Evolutionary conservation across 1,139 yeast genomes (phyloP).

Genomic region (Arxiozyma telluris): DNA sequence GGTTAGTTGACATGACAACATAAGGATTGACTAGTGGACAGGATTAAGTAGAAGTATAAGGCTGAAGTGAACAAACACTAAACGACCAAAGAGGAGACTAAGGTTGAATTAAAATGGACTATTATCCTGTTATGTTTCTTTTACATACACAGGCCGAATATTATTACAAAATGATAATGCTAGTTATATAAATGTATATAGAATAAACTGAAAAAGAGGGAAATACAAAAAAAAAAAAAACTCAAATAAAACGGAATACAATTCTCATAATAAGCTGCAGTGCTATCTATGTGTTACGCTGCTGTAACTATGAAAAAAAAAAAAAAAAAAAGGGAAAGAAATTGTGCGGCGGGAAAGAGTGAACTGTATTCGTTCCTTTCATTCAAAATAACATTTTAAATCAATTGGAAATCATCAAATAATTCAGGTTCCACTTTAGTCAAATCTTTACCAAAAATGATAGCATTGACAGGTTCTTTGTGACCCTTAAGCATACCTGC

Average conservation of each 20-base stretch:
- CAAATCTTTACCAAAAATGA: constrained; percentile 54
- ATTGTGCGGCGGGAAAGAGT: too few relatives aligned
- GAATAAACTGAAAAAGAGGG: background rate
- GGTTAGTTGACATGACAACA: background rate
- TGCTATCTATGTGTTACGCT: background rate
- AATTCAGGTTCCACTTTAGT: constrained; percentile 21
- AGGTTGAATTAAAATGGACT: background rate
- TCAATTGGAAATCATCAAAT: constrained; percentile 8
- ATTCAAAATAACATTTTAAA: background rate
- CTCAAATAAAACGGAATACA: too few relatives aligned
- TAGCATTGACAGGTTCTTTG: constrained; percentile 56
- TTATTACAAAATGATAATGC: background rate
- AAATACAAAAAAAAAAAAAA: too few relatives aligned
- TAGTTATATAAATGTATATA: background rate
- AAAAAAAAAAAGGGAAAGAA: too few relatives aligned
- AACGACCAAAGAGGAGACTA: background rate
- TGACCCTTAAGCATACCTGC: constrained; percentile 60
- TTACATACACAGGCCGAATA: constrained; percentile 1
- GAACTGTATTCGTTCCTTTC: background rate
- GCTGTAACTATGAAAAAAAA: background rate
- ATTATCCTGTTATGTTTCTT: constrained; percentile 1
- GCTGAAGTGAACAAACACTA: background rate
- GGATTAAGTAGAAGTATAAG: background rate
- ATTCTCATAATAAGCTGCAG: too few relatives aligned
- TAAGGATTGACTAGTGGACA: background rate